Evolutionary conservation across 192 early-diverging fungal species (phyloP), one percentile per base, ranked within the genome.

Genomic region (Gryganskiella cystojenkinii): DNA sequence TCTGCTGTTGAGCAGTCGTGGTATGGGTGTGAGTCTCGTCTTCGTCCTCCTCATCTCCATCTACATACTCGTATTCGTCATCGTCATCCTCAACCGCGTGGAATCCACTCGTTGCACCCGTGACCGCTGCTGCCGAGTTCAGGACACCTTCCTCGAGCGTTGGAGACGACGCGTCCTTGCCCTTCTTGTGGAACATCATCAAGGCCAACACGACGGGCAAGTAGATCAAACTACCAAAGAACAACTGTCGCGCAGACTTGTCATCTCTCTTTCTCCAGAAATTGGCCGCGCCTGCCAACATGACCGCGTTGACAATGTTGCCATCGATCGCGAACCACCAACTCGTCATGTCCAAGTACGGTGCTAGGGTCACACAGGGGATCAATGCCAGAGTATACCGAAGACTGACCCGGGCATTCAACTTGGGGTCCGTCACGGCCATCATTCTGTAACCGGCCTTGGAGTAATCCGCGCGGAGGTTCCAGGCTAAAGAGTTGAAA

Each of bases 401-500:
- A 40, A 99, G 80, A 17, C 94, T 86, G 0, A 98, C 95, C 27
- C 95, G 86, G 2, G 93, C 93, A 60, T 97, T 98, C 19, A 99
- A 85, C 19, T 88, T 84, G 11, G 98, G 98, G 60, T 93, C 88
- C 1, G 89, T 92, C 0, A 95, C 95, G 2, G 90, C 87, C 92
- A 95, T 96, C 98, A 99, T 99, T 2, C 91, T 85, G 82, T 97
- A 99, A 2, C 98, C 98, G 2, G 98, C 98, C 76, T 97, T 98
- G 10, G 93, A 91, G 81, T 99, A 99, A 75, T 99, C 98, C 4
- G 91, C 89, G 2, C 95, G 84, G 50, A 99, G 83, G 55, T 95
- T 96, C 92, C 95, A 96, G 17, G 91, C 86, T 25, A 99, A 76
- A 3, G 95, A 88, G 81, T 99, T 99, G 74, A 99, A 99, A 73